Evolutionary conservation across 495 filamentous ascomycete genomes (phyloP), one percentile per base, ranked within the genome.

Genomic region (Penicillium silybi): DNA sequence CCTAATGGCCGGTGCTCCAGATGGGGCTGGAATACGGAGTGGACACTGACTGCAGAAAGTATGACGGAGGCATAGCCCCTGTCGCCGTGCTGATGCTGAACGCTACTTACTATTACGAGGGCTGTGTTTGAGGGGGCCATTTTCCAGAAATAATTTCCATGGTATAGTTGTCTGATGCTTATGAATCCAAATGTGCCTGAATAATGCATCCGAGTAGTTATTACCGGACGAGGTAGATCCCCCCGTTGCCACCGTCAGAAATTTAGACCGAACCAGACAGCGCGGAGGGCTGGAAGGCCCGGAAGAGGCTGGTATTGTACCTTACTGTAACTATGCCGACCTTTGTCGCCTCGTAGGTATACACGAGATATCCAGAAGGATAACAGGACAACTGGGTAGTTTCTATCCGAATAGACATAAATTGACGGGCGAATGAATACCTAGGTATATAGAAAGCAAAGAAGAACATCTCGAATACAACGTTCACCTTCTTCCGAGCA

Each of bases 211-310:
- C 1, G 29, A 32, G n/a, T n/a, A n/a, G n/a, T 32, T 13, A 32
- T 32, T 32, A 32, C 29, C 13, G 3, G 13, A 11, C 10, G 3
- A 3, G 29, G 29, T 54, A 50, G 50, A 34, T 41, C 22, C 8
- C 35, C 44, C 38, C 35, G 40, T 63, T 57, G 58, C 62, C 62
- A 64, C 62, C 13, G 50, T 45, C 56, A 64, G 50, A 64, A 50
- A 62, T 64, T 64, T 54, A 53, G 55, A 45, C 10, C 45, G 56
- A 54, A 58, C 56, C 56, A 54, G 47, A 48, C 39, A 18, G 16
- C 38, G 45, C 9, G 35, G n/a, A 41, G 48, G 52, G 32, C 27
- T 44, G 52, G 37, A 23, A 38, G 22, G 47, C 34, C 13, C 35
- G 44, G 46, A 47, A 35, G 49, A 46, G 54, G 54, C 49, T 53